These are phyloP conservation scores for Cylindrodendrum hubeiense DNA, from an alignment of 2,329 filamentous ascomycete genomes.

Conservation along the genomic window DNA sequence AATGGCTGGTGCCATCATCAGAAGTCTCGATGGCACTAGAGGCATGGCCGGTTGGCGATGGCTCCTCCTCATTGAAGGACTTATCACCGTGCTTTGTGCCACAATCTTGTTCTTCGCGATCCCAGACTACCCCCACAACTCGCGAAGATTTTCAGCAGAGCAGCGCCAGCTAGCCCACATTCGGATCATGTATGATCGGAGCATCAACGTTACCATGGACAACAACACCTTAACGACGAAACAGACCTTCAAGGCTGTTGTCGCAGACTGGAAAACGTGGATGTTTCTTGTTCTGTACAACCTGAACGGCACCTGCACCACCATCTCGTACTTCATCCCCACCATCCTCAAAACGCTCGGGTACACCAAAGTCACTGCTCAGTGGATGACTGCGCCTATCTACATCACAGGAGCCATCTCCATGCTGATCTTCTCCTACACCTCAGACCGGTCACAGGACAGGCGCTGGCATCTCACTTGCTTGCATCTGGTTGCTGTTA, in stretches of 20 bases:
- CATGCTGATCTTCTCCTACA: conserved; percentile 36
- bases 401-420: conserved; percentile 36
- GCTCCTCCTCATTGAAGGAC: conserved; percentile 22
- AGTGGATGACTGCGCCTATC: conserved; percentile 46
- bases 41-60: conserved; percentile 39
- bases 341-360: conserved; percentile 43
- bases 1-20: conserved; percentile 55
- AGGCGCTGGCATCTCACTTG: conserved; percentile 42
- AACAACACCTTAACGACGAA: conserved; percentile 10
- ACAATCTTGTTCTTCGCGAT: conserved; percentile 26
- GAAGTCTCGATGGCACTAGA: conserved; percentile 46
- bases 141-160: conserved; percentile 1
- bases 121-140: conserved; percentile 36
- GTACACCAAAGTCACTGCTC: conserved; percentile 41
- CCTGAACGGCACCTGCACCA: conserved; percentile 56
- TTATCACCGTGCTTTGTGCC: conserved; percentile 19
- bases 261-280: conserved; percentile 59
- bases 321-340: conserved; percentile 58
- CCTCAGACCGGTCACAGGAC: conserved; percentile 41
- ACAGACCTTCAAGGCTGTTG: conserved; percentile 37
- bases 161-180: conserved; percentile 26
- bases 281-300: conserved; percentile 61
- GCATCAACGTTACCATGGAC: conserved; percentile 26
- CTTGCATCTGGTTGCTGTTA: conserved; percentile 30
- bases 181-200: conserved; percentile 36